Evolutionary conservation across 116 monocot genomes (phyloP), one percentile per base, ranked within the genome.

Genomic region (Zostera marina): DNA sequence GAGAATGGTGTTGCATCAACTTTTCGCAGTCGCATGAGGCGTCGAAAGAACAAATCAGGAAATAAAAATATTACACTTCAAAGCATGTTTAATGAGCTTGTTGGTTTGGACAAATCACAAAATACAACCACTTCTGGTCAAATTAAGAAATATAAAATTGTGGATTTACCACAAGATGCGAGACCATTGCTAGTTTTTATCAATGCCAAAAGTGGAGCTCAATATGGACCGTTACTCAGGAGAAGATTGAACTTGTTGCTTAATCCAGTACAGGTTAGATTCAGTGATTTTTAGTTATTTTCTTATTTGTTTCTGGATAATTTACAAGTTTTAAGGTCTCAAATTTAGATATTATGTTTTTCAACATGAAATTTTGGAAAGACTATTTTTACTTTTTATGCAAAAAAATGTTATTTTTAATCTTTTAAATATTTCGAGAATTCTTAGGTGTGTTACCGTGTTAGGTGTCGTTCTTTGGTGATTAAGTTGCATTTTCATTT

Each of bases 121-220:
- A 77, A 65, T 53, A 40, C n/a, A 10, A 16, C 42, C 43, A 32
- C 41, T 38, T 4, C 44, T 45, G 47, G 42, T 40, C 7, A 14
- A 17, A 24, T 13, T 23, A 79, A 54, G 56, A 74, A 79, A 57
- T 84, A 83, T 53, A 62, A 81, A 61, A 46, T 93, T 42, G 69
- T 84, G 41, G 60, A 93, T 73, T 68, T 92, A 61, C 76, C 76
- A 2, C 66, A 67, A 10, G 84, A 87, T 84, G 59, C 81, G 10
- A 81, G 84, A 42, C 87, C 92, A 43, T 76, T 92, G 16, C 76
- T 92, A 42, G 92, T 92, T 59, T 92, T 87, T 65, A 84, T 92
- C 44, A 92, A 92, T 73, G 76, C 63, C 4, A 92, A 74, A 70
- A 92, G 88, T 71, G 92, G 92, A 64, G 83, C 67, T 53, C 88